A percentile compares a stretch with the other conserved stretches of the same genome.
Conservation (phyloP, 2,329 filamentous ascomycete genomes). For the Fusarium sororula region DNA sequence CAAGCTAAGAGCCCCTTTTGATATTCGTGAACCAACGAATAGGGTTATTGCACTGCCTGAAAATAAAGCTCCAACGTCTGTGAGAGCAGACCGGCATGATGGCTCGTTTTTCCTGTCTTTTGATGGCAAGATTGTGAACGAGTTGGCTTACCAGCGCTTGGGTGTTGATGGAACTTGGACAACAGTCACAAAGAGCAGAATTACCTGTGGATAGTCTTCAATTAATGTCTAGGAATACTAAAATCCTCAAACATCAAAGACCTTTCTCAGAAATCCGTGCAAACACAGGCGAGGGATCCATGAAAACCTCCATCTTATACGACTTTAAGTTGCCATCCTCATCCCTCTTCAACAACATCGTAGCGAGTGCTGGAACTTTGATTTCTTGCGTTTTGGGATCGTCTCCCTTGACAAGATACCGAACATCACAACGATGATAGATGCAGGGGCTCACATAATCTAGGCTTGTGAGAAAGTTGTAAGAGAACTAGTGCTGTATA, state of each 20-base stretch:
- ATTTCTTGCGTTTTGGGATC: background rate
- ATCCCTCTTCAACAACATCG: background rate
- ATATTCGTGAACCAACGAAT: conserved; percentile 27
- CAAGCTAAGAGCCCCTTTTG: conserved; percentile 18
- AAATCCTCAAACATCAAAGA: background rate
- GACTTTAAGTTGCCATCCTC: background rate
- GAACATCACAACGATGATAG: conserved; percentile 2
- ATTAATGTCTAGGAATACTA: background rate
- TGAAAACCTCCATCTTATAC: background rate
- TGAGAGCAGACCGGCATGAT: background rate
- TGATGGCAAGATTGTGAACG: background rate
- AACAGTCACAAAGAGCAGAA: conserved; percentile 4
- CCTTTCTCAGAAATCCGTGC: conserved; percentile 1
- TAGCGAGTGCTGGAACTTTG: background rate
- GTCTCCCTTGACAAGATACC: conserved; percentile 7
- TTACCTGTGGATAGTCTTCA: background rate
- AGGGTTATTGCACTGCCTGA: conserved; percentile 20
- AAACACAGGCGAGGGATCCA: background rate
- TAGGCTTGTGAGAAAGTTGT: background rate
- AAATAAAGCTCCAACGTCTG: background rate
- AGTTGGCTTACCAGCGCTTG: conserved; percentile 25
- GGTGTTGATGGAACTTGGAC: conserved; percentile 22
- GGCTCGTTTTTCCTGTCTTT: conserved; percentile 17
- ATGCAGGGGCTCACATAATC: conserved; percentile 3
- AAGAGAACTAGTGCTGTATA: accelerated